Evolutionary conservation across 2,329 filamentous ascomycete genomes (phyloP), one percentile per base, ranked within the genome.

Genomic region (Stagonosporopsis tanaceti): DNA sequence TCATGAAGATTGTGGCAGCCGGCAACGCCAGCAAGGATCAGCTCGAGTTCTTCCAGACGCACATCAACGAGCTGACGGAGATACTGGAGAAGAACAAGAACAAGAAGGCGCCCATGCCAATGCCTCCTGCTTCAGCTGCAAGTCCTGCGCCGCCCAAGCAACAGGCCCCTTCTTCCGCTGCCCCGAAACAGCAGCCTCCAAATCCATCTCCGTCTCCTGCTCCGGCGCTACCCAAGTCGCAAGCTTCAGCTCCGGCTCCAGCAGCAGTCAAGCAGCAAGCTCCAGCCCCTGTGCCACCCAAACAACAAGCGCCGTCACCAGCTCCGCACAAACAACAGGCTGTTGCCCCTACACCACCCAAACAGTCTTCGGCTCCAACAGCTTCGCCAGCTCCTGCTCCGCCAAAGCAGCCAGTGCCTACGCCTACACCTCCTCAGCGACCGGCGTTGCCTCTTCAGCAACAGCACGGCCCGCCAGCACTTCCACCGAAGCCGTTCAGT

Each of bases 1-100:
- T 95, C 0, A 95, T 95, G 91, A 92, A 92, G 73, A 86, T 91
- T 50, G 91, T 95, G 0, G 91, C 91, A 0, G 87, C 88, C 27
- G 91, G 91, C 1, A 84, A 89, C 64, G 91, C 91, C 0, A 87
- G 85, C 12, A 84, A 86, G 35, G 84, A 87, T 14, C 90, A 95
- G 71, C 78, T 95, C 12, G 86, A 87, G 44, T 85, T 88, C 60
- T 95, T 95, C 65, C 91, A 95, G 71, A 84, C 83, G 46, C 91
- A 95, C 39, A 95, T 95, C 60, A 89, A 93, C 67, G 87, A 92
- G 70, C 84, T 95, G 54, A 93, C 89, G 2, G 70, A 69, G n/a
- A 76, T 80, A 44, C 70, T 83, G 17, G 72, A 76, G 40, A 74
- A 72, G 48, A 76, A 80, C 59, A 80, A 79, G 60, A 70, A 70